phyloP scores from a whole-genome alignment of 2,329 filamentous ascomycete genomes.

The Hymenoscyphus fructigenus region DNA sequence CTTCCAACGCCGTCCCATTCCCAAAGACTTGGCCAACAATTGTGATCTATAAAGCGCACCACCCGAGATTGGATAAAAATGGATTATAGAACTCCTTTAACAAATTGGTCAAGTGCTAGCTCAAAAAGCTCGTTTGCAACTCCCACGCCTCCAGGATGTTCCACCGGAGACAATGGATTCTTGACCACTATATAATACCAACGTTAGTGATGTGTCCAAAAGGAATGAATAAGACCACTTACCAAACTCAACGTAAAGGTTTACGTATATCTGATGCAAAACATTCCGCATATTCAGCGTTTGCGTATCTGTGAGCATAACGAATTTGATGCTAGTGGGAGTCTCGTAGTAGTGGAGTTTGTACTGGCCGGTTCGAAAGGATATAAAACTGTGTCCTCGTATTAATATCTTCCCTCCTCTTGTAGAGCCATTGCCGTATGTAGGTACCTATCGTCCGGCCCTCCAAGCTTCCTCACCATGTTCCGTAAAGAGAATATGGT shows the following conservation, averaged over 20 bases:
- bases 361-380: constrained; percentile 90
- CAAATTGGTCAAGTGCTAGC: constrained; percentile 73
- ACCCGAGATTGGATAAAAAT: background rate
- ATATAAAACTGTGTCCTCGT: constrained; percentile 68
- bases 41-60: background rate
- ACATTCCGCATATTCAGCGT: constrained; percentile 90
- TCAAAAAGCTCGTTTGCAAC: constrained; percentile 72
- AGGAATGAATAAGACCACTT: constrained; percentile 34
- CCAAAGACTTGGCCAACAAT: constrained; percentile 1
- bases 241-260: constrained; percentile 96
- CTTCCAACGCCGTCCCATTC: constrained; percentile 24
- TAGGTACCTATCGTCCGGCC: constrained; percentile 72
- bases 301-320: constrained; percentile 90
- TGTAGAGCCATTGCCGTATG: background rate
- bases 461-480: constrained; percentile 93
- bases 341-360: constrained; percentile 99
- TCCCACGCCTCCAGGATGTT: constrained; percentile 67
- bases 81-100: constrained; percentile 57
- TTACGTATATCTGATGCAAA: constrained; percentile 97
- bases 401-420: background rate
- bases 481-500: constrained; percentile 95
- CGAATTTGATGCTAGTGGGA: constrained; percentile 90
- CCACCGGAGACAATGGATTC: constrained; percentile 66
- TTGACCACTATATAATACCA: constrained; percentile 56
- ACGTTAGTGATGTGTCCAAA: background rate